These are phyloP conservation scores for Fusarium vanettenii DNA, from an alignment of 2,329 filamentous ascomycete genomes.

Conservation along the genomic window DNA sequence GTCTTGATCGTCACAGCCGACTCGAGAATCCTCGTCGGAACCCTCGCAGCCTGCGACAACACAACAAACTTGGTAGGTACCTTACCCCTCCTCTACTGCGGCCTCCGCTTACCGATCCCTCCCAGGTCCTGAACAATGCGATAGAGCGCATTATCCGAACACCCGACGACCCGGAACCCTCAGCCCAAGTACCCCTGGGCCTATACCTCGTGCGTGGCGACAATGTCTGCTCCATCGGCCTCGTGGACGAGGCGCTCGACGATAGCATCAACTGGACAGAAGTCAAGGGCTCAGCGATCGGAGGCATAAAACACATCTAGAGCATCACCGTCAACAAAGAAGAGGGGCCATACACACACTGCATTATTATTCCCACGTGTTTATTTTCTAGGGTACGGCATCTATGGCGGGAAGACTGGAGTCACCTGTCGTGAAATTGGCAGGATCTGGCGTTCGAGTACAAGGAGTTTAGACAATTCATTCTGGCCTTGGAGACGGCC, in stretches of 20 bases:
- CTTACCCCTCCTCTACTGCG: background rate
- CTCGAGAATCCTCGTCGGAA: constrained; percentile 87
- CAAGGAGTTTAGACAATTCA: constrained; percentile 43
- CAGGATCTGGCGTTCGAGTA: constrained; percentile 42
- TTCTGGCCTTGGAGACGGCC: constrained; percentile 34
- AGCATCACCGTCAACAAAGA: background rate
- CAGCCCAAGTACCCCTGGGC: constrained; percentile 83
- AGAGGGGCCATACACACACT: background rate
- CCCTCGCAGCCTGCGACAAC: constrained; percentile 86
- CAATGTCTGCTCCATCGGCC: constrained; percentile 89
- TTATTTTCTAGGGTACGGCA: constrained; percentile 34
- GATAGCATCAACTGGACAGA: constrained; percentile 91
- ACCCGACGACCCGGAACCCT: constrained; percentile 84
- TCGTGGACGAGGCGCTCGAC: constrained; percentile 91
- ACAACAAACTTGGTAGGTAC: constrained; percentile 82
- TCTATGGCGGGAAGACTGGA: constrained; percentile 19
- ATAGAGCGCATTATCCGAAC: constrained; percentile 91
- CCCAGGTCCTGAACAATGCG: constrained; percentile 80
- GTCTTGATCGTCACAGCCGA: constrained; percentile 93
- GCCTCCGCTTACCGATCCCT: constrained; percentile 24
- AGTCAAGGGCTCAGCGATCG: constrained; percentile 86
- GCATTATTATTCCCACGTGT: constrained; percentile 11
- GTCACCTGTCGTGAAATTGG: constrained; percentile 26
- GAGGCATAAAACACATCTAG: constrained; percentile 81
- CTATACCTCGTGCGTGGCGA: constrained; percentile 94